Evolutionary conservation across 2,329 filamentous ascomycete genomes (phyloP).

Genomic region (Fusarium sp.): DNA sequence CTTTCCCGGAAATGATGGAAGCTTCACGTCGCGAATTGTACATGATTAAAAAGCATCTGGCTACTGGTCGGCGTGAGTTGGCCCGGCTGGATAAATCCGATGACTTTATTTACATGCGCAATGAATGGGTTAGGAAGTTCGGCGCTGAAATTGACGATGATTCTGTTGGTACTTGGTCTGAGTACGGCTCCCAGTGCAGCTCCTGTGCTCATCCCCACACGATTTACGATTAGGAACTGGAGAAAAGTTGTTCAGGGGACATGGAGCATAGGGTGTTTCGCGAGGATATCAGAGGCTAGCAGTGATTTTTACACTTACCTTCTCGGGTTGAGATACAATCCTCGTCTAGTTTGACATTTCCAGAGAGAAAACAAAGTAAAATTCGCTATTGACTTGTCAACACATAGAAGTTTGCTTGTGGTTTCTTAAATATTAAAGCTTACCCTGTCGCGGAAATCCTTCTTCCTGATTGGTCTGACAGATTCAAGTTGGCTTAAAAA

Average conservation of each 20-base stretch:
- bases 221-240: conserved; percentile 15
- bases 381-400: too few relatives aligned
- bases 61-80: conserved; percentile 21
- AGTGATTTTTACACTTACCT: too few relatives aligned
- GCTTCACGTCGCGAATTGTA: not conserved
- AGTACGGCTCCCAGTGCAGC: not conserved
- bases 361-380: not conserved
- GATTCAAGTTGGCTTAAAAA: conserved; percentile 24
- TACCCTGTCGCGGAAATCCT: not conserved
- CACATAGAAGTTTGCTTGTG: too few relatives aligned
- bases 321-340: too few relatives aligned
- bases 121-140: conserved; percentile 6
- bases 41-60: conserved; percentile 10
- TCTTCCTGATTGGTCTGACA: conserved; percentile 31
- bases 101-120: conserved; percentile 23
- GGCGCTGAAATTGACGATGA: not conserved
- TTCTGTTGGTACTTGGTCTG: not conserved
- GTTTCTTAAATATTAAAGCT: not conserved
- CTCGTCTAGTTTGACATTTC: too few relatives aligned
- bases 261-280: not conserved
- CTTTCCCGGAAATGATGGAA: not conserved
- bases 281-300: not conserved
- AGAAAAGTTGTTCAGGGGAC: too few relatives aligned
- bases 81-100: conserved; percentile 24
- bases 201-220: not conserved